phyloP scores from a whole-genome alignment of 495 filamentous ascomycete species.

The Usnea hakonensis region DNA sequence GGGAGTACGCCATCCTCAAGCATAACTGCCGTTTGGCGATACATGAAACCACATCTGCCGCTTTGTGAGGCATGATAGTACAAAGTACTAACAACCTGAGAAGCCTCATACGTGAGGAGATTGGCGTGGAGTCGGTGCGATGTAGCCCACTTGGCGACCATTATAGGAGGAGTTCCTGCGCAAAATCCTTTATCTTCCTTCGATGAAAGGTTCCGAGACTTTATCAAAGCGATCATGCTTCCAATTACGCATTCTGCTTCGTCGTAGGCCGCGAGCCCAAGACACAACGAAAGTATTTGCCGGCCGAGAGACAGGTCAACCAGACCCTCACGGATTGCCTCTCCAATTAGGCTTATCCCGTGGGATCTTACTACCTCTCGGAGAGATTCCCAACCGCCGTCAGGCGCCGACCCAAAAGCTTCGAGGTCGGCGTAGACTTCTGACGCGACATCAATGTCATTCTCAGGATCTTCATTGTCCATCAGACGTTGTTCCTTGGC shows the following conservation, averaged over 20 bases:
- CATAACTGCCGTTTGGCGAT: constrained; percentile 37
- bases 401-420: constrained; percentile 42
- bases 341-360: constrained; percentile 50
- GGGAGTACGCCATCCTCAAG: constrained; percentile 34
- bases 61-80: constrained; percentile 24
- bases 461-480: constrained; percentile 44
- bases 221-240: constrained; percentile 4
- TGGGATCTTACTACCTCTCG: constrained; percentile 59
- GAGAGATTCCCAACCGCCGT: constrained; percentile 57
- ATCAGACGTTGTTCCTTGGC: constrained; percentile 48
- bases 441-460: constrained; percentile 32
- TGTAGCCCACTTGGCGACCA: constrained; percentile 21
- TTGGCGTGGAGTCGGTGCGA: not conserved
- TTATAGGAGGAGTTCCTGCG: constrained; percentile 26
- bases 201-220: not conserved
- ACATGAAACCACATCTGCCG: constrained; percentile 28
- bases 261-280: constrained; percentile 13
- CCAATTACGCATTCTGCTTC: constrained; percentile 20
- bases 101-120: not conserved
- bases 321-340: constrained; percentile 45
- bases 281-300: constrained; percentile 6
- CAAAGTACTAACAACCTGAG: constrained; percentile 19
- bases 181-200: not conserved
- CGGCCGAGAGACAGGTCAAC: constrained; percentile 28
- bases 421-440: constrained; percentile 62